Percentiles rank a stretch among this genome's conserved stretches.
phyloP scores from a whole-genome alignment of 2,329 filamentous ascomycete genomes.

The Cercospora brassicicola region DNA sequence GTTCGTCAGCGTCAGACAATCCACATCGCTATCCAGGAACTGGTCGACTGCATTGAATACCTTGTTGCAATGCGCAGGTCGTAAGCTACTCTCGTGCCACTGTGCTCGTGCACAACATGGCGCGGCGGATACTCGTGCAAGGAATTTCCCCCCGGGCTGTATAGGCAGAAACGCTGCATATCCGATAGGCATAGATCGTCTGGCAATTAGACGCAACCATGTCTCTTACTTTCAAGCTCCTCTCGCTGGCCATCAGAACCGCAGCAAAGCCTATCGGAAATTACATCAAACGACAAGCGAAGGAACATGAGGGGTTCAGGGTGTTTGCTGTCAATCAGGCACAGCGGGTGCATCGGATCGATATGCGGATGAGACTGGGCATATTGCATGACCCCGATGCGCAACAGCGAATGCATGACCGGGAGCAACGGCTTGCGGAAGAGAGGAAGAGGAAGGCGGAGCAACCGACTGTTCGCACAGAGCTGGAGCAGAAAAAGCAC shows the following conservation, averaged over 20 bases:
- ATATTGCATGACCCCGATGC: slow-evolving; percentile 62
- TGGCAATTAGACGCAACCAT: slow-evolving; percentile 41
- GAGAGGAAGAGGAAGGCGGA: slow-evolving; percentile 54
- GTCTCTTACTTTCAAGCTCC: slow-evolving; percentile 67
- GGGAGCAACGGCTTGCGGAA: slow-evolving; percentile 57
- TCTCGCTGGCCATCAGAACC: slow-evolving; percentile 64
- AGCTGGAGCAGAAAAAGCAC: slow-evolving; percentile 59
- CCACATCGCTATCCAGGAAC: neutral
- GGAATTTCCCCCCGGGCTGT: neutral
- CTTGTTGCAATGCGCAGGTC: neutral
- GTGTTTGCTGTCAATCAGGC: slow-evolving; percentile 62
- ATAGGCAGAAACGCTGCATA: neutral
- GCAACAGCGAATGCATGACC: slow-evolving; percentile 53
- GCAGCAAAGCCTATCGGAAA: slow-evolving; percentile 69
- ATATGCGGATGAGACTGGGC: slow-evolving; percentile 68
- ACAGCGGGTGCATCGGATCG: slow-evolving; percentile 63
- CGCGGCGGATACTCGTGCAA: neutral
- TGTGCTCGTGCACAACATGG: neutral
- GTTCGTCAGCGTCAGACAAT: neutral
- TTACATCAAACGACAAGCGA: slow-evolving; percentile 66
- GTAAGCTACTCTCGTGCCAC: neutral
- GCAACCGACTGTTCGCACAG: slow-evolving; percentile 62
- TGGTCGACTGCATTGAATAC: neutral
- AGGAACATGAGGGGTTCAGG: slow-evolving; percentile 67
- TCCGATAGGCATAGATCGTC: neutral